Base-by-base conservation (phyloP, 192 early-diverging fungal species). In the Kappamyces sp. region DNA sequence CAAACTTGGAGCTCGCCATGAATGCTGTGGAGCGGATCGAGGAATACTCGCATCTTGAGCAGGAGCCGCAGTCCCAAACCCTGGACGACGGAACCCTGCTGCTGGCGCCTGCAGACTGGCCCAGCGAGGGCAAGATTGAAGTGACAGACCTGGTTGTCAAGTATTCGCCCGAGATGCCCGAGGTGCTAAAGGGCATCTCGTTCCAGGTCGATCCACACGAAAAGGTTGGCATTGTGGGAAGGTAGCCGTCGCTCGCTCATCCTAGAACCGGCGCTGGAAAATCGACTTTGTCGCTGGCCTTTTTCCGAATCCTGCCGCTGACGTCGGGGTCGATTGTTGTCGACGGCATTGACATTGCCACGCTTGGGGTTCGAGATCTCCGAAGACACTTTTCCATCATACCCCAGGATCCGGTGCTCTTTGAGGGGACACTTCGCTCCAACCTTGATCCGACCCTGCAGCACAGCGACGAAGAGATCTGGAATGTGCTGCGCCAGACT, bases 41-140 rank as follows among this genome's bases (percentile, higher is more conserved):
- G 31, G 92, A 96, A 72, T 98, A 96, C 62, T 58, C 89, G 58
- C 48, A 72, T 3, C 60, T 95, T 32, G 87, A 88, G 34, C 87
- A 92, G 63, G 94, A 98, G 51, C 77, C 86, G 0, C 66, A 84
- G 10, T 68, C 74, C 35, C 60, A 79, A 15, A 70, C 85, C 12
- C 75, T 78, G 9, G 72, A 77, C 58, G 65, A 47, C 41, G 23
- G 23, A 23, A 54, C 66, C 15, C 70, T 23, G 23, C 23, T 23
- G 23, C 23, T 23, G 23, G 32, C 31, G 1, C 51, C 6, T 0
- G 10, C 1, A 35, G 46, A 51, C 66, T 72, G 70, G 70, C 70
- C 70, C 4, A 6, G n/a, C 12, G 9, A 66, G 31, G 69, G 69
- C 2, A 34, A 33, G 23, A 75, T 71, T 33, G 48, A 70, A 40